Conservation (phyloP, 139 green algal genomes). For the Picochlorum sp. region DNA sequence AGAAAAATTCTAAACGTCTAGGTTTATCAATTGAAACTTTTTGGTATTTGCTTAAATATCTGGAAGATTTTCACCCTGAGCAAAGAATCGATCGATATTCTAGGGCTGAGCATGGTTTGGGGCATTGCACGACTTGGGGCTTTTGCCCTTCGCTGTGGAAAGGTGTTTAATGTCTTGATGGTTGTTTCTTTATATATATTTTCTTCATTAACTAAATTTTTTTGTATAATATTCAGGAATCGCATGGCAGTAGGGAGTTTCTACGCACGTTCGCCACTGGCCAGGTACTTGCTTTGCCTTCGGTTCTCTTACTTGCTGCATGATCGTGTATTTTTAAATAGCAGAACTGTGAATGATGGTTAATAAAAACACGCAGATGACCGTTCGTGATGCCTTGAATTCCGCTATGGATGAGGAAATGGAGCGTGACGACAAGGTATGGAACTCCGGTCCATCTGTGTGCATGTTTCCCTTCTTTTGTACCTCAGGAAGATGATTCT, state of each 20-base stretch:
- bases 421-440: conserved; percentile 68
- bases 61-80: no score
- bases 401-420: conserved; percentile 96
- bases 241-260: neutral
- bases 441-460: neutral
- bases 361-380: conserved; percentile 76
- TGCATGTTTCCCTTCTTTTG: neutral
- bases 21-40: no score
- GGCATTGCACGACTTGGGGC: neutral
- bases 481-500: no score
- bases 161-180: conserved; percentile 2
- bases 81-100: no score
- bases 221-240: neutral
- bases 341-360: neutral
- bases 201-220: neutral
- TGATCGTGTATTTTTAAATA: neutral
- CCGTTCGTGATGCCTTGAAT: conserved; percentile 94
- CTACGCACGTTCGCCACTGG: conserved; percentile 14
- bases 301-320: neutral
- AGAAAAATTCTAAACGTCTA: no score
- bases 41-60: no score
- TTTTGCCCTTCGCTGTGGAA: neutral
- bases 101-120: neutral
- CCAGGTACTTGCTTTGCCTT: conserved; percentile 3
- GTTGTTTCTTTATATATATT: neutral